Evolutionary conservation across 768 basidiomycete genomes (phyloP).

Genomic region (Pulveroboletus ravenelii): DNA sequence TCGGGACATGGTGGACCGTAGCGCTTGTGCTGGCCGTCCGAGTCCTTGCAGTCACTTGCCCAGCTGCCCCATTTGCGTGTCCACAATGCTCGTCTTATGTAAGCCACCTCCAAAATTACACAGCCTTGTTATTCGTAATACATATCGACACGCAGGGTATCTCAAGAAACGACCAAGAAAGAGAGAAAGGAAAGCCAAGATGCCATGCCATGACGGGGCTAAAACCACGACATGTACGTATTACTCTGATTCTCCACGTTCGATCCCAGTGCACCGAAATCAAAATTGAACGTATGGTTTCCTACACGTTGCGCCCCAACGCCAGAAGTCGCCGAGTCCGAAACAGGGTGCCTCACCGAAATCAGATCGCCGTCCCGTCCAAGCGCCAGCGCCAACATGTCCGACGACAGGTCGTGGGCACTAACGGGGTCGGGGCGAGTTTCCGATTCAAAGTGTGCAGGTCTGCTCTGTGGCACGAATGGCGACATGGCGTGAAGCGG

Average conservation of each 20-base stretch:
- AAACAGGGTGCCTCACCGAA: slow-evolving; percentile 15
- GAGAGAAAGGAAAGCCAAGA: slow-evolving; percentile 11
- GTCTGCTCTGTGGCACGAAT: slow-evolving; percentile 20
- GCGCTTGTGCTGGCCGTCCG: slow-evolving; percentile 1
- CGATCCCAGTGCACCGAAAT: slow-evolving; percentile 53
- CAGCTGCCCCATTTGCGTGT: slow-evolving; percentile 3
- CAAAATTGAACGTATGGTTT: slow-evolving; percentile 56
- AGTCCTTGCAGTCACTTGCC: slow-evolving; percentile 20
- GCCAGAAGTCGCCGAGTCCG: slow-evolving; percentile 18
- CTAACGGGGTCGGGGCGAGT: slow-evolving; percentile 15
- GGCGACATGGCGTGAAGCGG: slow-evolving; percentile 23
- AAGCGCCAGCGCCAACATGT: slow-evolving; percentile 30
- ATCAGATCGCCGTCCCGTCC: slow-evolving; percentile 26
- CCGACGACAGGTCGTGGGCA: slow-evolving; percentile 29
- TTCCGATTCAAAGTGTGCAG: slow-evolving; percentile 14
- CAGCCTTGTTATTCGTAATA: background rate
- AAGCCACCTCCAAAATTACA: slow-evolving; percentile 17
- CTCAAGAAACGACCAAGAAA: slow-evolving; percentile 19
- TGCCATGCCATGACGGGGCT: slow-evolving; percentile 8
- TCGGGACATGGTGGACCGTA: slow-evolving; percentile 50
- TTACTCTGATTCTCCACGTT: slow-evolving; percentile 53
- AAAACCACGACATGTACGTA: slow-evolving; percentile 67
- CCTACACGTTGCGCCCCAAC: slow-evolving; percentile 39
- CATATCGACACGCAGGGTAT: slow-evolving; percentile 2
- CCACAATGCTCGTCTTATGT: slow-evolving; percentile 20